phyloP scores from a whole-genome alignment of 352 stramenopile species.

The Globisporangium recalcitrans region DNA sequence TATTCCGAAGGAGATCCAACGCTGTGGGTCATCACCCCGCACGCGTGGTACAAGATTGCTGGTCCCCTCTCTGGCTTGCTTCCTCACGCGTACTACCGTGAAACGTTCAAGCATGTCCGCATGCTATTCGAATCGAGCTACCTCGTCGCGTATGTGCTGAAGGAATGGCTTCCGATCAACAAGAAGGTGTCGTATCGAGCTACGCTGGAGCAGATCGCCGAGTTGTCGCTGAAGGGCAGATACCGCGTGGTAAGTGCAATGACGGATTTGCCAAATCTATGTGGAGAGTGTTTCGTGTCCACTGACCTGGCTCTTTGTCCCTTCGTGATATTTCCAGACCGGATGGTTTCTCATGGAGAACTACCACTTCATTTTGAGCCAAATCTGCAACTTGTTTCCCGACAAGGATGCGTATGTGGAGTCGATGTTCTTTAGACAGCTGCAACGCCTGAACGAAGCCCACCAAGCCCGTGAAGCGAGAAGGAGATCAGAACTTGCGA shows the following conservation, averaged over 20 bases:
- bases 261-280: not conserved
- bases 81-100: conserved; percentile 62
- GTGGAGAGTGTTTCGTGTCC: not conserved
- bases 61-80: conserved; percentile 70
- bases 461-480: conserved; percentile 53
- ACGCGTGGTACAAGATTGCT: conserved; percentile 84
- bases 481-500: conserved; percentile 48
- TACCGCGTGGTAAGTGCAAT: conserved; percentile 61
- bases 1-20: conserved; percentile 82
- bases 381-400: conserved; percentile 71
- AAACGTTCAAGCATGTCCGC: conserved; percentile 68
- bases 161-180: conserved; percentile 83
- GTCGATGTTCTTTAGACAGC: conserved; percentile 84
- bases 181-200: conserved; percentile 82
- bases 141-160: conserved; percentile 78
- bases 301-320: conserved; percentile 10
- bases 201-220: conserved; percentile 77
- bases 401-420: conserved; percentile 74
- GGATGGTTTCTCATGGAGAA: conserved; percentile 84
- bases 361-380: conserved; percentile 70
- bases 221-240: conserved; percentile 61
- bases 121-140: conserved; percentile 82
- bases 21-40: conserved; percentile 77
- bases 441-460: conserved; percentile 67
- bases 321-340: conserved; percentile 33